These are phyloP conservation scores for Emmonsiellopsis sp. DNA, from an alignment of 2,329 filamentous ascomycete genomes.

Conservation along the genomic window DNA sequence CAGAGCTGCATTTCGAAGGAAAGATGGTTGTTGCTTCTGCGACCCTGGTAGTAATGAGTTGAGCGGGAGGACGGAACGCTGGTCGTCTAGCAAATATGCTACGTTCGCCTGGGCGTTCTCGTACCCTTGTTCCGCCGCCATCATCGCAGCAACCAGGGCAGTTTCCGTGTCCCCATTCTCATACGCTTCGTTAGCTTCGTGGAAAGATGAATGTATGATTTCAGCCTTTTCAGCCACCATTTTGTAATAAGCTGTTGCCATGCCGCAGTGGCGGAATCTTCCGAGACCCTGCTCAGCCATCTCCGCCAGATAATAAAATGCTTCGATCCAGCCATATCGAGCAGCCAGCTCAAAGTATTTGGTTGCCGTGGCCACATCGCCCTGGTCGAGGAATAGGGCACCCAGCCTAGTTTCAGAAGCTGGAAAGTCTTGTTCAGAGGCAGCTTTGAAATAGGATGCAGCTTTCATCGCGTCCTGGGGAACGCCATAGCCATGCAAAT, in stretches of 20 bases:
- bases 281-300: constrained; percentile 73
- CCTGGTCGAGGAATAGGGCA: constrained; percentile 77
- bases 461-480: constrained; percentile 61
- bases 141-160: constrained; percentile 70
- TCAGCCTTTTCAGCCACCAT: constrained; percentile 65
- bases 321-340: constrained; percentile 73
- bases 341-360: constrained; percentile 83
- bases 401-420: constrained; percentile 76
- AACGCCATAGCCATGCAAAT: constrained; percentile 67
- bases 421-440: constrained; percentile 72
- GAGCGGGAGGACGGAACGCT: constrained; percentile 52
- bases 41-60: constrained; percentile 42
- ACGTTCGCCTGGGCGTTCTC: constrained; percentile 85
- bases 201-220: constrained; percentile 64
- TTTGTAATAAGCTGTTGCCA: constrained; percentile 76
- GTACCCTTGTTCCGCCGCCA: constrained; percentile 87
- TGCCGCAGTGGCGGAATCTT: constrained; percentile 65
- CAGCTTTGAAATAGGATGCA: constrained; percentile 64
- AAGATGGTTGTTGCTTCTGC: constrained; percentile 30
- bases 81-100: constrained; percentile 72
- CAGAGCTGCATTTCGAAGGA: constrained; percentile 52
- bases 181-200: constrained; percentile 74
- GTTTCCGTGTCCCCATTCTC: constrained; percentile 68
- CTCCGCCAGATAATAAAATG: constrained; percentile 86
- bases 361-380: constrained; percentile 68